Percentiles rank a stretch among this genome's conserved stretches.
Evolutionary conservation across 768 basidiomycete species (phyloP).

Genomic region (Trametes sanguinea): DNA sequence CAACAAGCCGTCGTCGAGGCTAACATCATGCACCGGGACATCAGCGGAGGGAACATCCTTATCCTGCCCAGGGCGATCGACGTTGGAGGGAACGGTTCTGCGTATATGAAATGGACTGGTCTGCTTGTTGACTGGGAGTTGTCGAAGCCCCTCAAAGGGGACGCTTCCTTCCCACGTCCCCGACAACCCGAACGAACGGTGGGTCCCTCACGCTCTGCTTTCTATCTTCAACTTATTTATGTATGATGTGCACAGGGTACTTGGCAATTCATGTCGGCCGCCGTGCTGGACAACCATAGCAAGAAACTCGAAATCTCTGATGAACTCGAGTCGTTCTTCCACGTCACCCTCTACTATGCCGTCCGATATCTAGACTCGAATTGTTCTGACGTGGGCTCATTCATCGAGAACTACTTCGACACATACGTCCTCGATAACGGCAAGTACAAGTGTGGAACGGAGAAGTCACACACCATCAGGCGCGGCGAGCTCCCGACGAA

Average conservation of each 20-base stretch:
- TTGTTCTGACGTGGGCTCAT: neutral
- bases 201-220: too few species aligned
- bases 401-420: constrained; percentile 5
- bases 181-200: neutral
- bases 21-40: constrained; percentile 12
- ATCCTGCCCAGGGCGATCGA: neutral
- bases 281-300: constrained; percentile 13
- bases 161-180: too few species aligned
- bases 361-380: neutral
- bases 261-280: too few species aligned
- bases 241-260: constrained; percentile 19
- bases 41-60: constrained; percentile 13
- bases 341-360: constrained; percentile 10
- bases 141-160: neutral
- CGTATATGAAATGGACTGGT: neutral
- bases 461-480: too few species aligned
- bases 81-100: neutral
- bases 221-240: too few species aligned
- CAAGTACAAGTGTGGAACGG: too few species aligned
- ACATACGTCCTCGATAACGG: neutral
- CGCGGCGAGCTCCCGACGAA: too few species aligned
- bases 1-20: neutral
- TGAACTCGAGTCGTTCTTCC: constrained; percentile 27
- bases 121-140: neutral
- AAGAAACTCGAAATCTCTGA: constrained; percentile 15